These are phyloP conservation scores for Astrothelium macrocarpum DNA, from an alignment of 495 filamentous ascomycete species.

Conservation along the genomic window DNA sequence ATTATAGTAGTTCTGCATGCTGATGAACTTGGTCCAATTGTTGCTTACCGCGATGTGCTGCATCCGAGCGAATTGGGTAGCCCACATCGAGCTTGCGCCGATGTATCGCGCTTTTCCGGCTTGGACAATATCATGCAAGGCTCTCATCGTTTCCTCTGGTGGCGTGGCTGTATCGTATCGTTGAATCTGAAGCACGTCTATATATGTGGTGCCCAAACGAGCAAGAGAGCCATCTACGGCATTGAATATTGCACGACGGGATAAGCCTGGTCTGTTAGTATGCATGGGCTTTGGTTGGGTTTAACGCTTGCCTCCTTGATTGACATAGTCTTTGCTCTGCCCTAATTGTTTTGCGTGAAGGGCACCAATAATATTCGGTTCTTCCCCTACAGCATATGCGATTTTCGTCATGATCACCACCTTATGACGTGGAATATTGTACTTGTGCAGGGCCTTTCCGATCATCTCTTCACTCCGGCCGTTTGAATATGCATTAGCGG, in stretches of 20 bases:
- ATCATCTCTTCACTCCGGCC: slow-evolving; percentile 37
- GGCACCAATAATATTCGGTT: slow-evolving; percentile 22
- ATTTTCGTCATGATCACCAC: slow-evolving; percentile 40
- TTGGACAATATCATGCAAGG: slow-evolving; percentile 56
- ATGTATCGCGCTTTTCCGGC: slow-evolving; percentile 60
- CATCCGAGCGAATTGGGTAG: slow-evolving; percentile 54
- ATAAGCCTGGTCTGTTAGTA: slow-evolving; percentile 15
- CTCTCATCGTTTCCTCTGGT: slow-evolving; percentile 30
- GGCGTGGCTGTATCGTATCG: slow-evolving; percentile 22
- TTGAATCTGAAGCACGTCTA: slow-evolving; percentile 31
- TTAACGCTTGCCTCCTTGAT: slow-evolving; percentile 28
- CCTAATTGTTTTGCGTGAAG: slow-evolving; percentile 20
- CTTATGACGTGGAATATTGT: slow-evolving; percentile 37
- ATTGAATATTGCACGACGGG: slow-evolving; percentile 27
- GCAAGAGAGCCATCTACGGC: slow-evolving; percentile 22
- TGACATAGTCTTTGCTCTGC: slow-evolving; percentile 38
- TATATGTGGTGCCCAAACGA: slow-evolving; percentile 23
- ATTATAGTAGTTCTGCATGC: slow-evolving; percentile 70
- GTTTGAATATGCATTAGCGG: slow-evolving; percentile 34
- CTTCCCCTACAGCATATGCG: slow-evolving; percentile 33
- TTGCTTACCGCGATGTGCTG: slow-evolving; percentile 48
- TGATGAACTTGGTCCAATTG: slow-evolving; percentile 65
- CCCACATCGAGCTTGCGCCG: slow-evolving; percentile 58
- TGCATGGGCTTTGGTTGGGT: background rate
- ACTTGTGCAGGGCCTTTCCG: slow-evolving; percentile 39